Evolutionary conservation across 2,329 filamentous ascomycete genomes (phyloP), one percentile per base, ranked within the genome.

Genomic region (Cryphonectria carpinicola): DNA sequence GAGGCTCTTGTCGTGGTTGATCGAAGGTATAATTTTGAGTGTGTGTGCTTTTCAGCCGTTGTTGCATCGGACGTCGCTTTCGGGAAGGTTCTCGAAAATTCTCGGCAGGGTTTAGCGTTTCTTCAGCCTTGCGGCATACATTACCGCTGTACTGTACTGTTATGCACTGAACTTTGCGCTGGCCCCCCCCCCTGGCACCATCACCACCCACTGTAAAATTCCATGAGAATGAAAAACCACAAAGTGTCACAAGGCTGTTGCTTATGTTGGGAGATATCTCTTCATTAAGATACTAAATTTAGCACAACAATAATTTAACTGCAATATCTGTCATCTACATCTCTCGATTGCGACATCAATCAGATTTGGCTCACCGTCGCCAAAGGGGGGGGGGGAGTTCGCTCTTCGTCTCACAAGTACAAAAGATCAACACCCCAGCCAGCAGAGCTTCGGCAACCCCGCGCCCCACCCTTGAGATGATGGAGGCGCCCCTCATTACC

Each of bases 51-150:
- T 46, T 43, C 32, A 39, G 37, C 22, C 19, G 22, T 49, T 49
- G 46, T n/a, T n/a, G 46, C 22, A 49, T 49, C n/a, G 37, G 37
- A 17, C 62, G 54, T 32, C 25, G 69, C 70, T 69, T 77, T 75
- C 75, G 75, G 75, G 78, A 80, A 79, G 67, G 63, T 80, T 81
- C 79, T 78, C 32, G 79, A 81, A 80, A 73, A 70, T 80, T 80
- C 79, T 71, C 74, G 77, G 65, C 74, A 3, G 3, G 73, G 77
- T 65, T 72, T 79, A 79, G 77, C 76, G 72, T 35, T 66, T 54
- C 49, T 13, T 56, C 56, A 66, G 66, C 66, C 66, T 68, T 64
- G 66, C 58, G 58, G 8, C 46, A 17, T 46, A 46, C 43, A 46
- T 46, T 46, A 7, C 7, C 8, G 22, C 43, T 46, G 14, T 46